Evolutionary conservation across 768 basidiomycete species (phyloP).

Genomic region (Amanita phalloides): DNA sequence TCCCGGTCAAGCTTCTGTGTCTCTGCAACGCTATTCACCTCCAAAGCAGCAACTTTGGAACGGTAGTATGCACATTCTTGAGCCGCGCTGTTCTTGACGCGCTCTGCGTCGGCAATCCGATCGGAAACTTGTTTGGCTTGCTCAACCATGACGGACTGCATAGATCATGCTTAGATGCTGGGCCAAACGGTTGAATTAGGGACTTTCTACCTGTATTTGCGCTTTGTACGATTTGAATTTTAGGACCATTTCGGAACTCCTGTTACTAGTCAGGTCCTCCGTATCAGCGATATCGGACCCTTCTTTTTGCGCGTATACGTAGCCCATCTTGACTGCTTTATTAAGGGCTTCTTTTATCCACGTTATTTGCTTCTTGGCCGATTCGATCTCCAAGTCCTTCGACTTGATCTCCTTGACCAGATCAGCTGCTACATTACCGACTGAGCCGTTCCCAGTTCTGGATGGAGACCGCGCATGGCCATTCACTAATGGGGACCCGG

Average conservation of each 20-base stretch:
- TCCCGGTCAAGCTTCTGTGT: conserved; percentile 66
- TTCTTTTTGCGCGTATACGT: conserved; percentile 48
- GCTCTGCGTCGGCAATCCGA: conserved; percentile 70
- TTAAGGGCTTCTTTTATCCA: conserved; percentile 82
- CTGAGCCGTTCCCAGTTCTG: conserved; percentile 32
- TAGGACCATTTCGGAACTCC: conserved; percentile 61
- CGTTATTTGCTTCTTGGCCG: conserved; percentile 60
- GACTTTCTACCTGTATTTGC: conserved; percentile 61
- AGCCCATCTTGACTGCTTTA: conserved; percentile 72
- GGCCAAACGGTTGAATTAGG: not conserved
- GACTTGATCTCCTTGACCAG: conserved; percentile 69
- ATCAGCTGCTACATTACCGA: conserved; percentile 65
- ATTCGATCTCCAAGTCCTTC: conserved; percentile 75
- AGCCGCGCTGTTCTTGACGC: conserved; percentile 62
- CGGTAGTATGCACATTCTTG: conserved; percentile 96
- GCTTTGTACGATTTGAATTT: conserved; percentile 85
- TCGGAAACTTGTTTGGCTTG: conserved; percentile 74
- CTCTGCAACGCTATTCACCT: conserved; percentile 57
- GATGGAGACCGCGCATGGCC: conserved; percentile 35
- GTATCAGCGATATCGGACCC: conserved; percentile 24
- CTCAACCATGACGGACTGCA: conserved; percentile 57
- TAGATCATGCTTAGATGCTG: conserved; percentile 4
- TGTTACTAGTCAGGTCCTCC: conserved; percentile 31
- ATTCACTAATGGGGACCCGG: conserved; percentile 36
- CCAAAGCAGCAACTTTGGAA: conserved; percentile 85